Percentiles rank a stretch among this genome's conserved stretches.
Conservation (phyloP, 495 filamentous ascomycete species). For the Penicillium ochrochloron region DNA sequence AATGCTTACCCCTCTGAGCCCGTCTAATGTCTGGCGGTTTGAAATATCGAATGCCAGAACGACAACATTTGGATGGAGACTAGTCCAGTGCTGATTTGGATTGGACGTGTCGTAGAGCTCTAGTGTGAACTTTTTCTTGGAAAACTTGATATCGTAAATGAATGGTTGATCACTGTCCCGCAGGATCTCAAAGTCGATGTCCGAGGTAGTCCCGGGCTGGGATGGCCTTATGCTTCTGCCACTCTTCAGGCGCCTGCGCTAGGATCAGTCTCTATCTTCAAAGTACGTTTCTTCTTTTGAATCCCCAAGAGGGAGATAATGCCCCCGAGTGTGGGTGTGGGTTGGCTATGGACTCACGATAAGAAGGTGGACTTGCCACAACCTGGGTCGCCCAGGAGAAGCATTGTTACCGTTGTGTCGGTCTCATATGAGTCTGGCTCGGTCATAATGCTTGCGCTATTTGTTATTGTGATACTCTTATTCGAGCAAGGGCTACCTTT, state of each 20-base stretch:
- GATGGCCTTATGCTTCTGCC: slow-evolving; percentile 21
- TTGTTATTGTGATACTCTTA: not conserved
- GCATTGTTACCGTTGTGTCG: slow-evolving; percentile 61
- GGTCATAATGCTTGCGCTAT: slow-evolving; percentile 15
- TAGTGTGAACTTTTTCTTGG: slow-evolving; percentile 69
- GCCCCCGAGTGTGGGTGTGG: slow-evolving; percentile 7
- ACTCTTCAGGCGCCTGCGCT: slow-evolving; percentile 35
- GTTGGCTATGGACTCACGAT: slow-evolving; percentile 63
- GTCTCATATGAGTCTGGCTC: slow-evolving; percentile 20
- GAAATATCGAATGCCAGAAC: slow-evolving; percentile 84
- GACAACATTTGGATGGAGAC: slow-evolving; percentile 71
- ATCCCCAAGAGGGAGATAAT: not conserved
- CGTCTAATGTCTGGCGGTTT: slow-evolving; percentile 64
- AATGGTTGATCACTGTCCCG: slow-evolving; percentile 84
- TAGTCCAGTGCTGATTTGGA: slow-evolving; percentile 72
- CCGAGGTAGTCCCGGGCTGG: slow-evolving; percentile 2
- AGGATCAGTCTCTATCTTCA: slow-evolving; percentile 6
- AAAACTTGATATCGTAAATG: slow-evolving; percentile 73
- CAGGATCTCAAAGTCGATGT: slow-evolving; percentile 47
- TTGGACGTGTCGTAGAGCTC: slow-evolving; percentile 80
- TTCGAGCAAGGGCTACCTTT: not conserved
- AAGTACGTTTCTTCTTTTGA: not conserved
- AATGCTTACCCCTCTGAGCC: slow-evolving; percentile 58
- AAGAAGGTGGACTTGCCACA: slow-evolving; percentile 89
- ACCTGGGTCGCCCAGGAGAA: slow-evolving; percentile 78